These are phyloP conservation scores for Usnea hakonensis DNA, from an alignment of 495 filamentous ascomycete genomes.

Conservation along the genomic window DNA sequence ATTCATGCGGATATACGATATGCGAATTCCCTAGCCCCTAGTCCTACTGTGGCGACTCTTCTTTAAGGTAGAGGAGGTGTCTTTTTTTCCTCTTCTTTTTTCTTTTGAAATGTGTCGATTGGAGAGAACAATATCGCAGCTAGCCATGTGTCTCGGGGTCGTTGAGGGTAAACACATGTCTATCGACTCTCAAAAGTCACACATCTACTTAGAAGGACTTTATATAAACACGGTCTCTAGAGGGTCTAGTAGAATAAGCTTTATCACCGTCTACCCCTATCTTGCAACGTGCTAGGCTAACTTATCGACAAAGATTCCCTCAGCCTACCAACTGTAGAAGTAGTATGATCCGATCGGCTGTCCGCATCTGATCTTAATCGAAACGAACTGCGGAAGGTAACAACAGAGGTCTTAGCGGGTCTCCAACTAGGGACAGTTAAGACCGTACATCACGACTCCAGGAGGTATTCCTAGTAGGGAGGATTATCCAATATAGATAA, in stretches of 20 bases:
- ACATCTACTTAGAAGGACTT: conserved; percentile 29
- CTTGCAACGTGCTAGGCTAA: conserved; percentile 28
- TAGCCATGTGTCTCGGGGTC: conserved; percentile 30
- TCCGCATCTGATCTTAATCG: conserved; percentile 51
- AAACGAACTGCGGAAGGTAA: conserved; percentile 47
- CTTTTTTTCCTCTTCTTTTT: too few species aligned
- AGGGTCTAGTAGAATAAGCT: conserved; percentile 34
- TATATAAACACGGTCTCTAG: conserved; percentile 30
- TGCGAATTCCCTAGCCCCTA: too few species aligned
- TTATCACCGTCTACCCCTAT: conserved; percentile 27
- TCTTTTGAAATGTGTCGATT: too few species aligned
- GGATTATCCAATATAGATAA: conserved; percentile 18
- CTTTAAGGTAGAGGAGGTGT: too few species aligned
- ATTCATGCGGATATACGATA: too few species aligned
- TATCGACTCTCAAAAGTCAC: conserved; percentile 31
- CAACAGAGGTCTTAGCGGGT: conserved; percentile 46
- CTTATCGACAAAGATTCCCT: conserved; percentile 39
- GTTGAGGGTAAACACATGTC: conserved; percentile 30
- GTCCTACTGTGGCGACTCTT: too few species aligned
- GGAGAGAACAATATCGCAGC: too few species aligned
- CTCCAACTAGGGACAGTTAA: conserved; percentile 58
- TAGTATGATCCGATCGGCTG: conserved; percentile 59
- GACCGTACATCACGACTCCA: conserved; percentile 48
- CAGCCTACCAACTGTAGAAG: conserved; percentile 49
- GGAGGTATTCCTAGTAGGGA: conserved; percentile 34